Evolutionary conservation across 805 yeast genomes (phyloP).

Genomic region (Cyberlindnera lachancei): DNA sequence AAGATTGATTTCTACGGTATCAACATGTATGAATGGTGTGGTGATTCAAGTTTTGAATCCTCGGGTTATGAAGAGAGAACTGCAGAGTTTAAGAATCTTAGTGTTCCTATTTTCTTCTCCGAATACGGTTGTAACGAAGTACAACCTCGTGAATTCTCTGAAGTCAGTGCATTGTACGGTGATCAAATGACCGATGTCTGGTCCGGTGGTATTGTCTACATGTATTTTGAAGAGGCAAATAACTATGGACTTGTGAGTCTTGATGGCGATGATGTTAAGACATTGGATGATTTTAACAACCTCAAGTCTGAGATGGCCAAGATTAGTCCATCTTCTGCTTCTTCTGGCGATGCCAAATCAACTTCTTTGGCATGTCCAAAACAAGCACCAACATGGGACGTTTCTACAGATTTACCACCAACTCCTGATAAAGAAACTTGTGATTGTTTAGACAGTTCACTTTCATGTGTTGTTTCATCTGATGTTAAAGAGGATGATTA

Average conservation of each 20-base stretch:
- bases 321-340: conserved; percentile 43
- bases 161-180: conserved; percentile 60
- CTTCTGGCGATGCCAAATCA: conserved; percentile 29
- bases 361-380: conserved; percentile 41
- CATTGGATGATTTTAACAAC: conserved; percentile 54
- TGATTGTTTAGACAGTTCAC: conserved; percentile 47
- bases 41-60: conserved; percentile 52
- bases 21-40: conserved; percentile 89
- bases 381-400: conserved; percentile 53
- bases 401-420: conserved; percentile 65
- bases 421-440: conserved; percentile 65
- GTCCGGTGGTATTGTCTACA: conserved; percentile 92
- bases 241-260: conserved; percentile 72
- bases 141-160: conserved; percentile 70
- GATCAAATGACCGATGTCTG: conserved; percentile 78
- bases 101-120: conserved; percentile 79
- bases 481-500: conserved; percentile 48
- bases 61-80: conserved; percentile 74
- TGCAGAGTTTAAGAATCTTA: conserved; percentile 58
- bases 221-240: conserved; percentile 82
- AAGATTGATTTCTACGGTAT: conserved; percentile 75
- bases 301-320: conserved; percentile 45
- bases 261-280: conserved; percentile 40
- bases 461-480: conserved; percentile 51
- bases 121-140: conserved; percentile 82